Percentiles rank a stretch among this genome's conserved stretches.
Conservation (phyloP, 75 land plant species). For the Cupressus sempervirens region DNA sequence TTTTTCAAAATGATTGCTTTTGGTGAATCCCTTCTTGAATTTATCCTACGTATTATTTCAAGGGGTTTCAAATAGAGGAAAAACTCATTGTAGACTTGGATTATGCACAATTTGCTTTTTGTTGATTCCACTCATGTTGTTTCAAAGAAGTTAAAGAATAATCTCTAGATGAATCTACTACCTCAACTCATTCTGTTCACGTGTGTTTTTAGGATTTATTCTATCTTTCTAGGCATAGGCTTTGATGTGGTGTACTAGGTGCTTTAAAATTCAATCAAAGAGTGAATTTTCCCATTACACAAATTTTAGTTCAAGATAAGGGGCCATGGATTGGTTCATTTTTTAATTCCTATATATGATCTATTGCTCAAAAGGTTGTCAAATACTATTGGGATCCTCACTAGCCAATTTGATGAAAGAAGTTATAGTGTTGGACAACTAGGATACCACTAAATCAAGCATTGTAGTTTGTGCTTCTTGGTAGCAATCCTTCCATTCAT, state of each 20-base stretch:
- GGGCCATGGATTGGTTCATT: not conserved
- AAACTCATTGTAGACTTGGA: not conserved
- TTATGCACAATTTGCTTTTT: not conserved
- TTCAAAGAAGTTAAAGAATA: not conserved
- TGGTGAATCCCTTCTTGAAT: not conserved
- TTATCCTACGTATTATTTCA: not conserved
- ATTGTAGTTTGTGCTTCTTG: not conserved
- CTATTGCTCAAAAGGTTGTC: not conserved
- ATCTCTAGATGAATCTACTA: not conserved
- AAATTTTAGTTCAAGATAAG: conserved; percentile 2
- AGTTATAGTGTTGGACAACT: not conserved
- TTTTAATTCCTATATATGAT: not conserved
- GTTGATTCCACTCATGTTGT: not conserved
- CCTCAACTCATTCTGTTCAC: not conserved
- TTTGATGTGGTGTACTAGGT: not conserved
- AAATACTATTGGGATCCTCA: not conserved
- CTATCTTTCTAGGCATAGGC: not conserved
- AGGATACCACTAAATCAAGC: not conserved
- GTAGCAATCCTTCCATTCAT: not conserved
- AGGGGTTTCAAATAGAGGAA: not conserved
- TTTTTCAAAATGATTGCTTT: not conserved
- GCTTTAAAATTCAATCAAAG: not conserved
- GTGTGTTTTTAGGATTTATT: not conserved
- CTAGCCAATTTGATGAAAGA: conserved; percentile 1
- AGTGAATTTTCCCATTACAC: not conserved